Base-by-base conservation (phyloP, 495 filamentous ascomycete genomes). In the Aspergillus asperescens region DNA sequence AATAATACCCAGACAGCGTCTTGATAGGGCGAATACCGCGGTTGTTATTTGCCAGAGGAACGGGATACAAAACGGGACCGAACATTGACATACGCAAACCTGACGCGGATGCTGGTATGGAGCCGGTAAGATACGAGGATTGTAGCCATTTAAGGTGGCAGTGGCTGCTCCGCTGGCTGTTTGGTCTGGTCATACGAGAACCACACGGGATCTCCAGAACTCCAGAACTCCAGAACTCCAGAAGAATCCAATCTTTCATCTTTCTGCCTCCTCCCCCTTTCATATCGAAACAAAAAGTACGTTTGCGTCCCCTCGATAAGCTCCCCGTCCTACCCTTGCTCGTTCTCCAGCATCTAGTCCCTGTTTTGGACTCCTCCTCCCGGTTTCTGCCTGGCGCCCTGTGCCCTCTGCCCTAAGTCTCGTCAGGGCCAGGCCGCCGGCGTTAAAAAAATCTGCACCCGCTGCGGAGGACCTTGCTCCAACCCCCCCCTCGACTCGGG, bases 371-470 rank as follows among this genome's bases (percentile, higher is more conserved):
- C 28, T 28, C 23, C 45, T 48, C 25, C 35, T 39, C 12, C 45
- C 50, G 31, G 28, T 58, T 55, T 56, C 45, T 58, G 55, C 49
- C 52, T 57, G 47, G 41, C 27, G 42, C 42, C 46, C 35, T 48
- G 54, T 57, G 61, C 61, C 61, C 61, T 63, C 57, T 63, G 55
- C 61, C 61, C 61, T 63, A 63, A 63, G 38, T 45, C n/a, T 53
- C 56, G 42, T 31, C 32, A 34, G 38, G 46, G 42, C 47, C 39
- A 28, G 50, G 13, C 45, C 20, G 23, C 48, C 40, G 39, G 48
- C 50, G 43, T 51, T 59, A 62, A 63, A 58, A 63, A 58, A 60
- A 37, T 63, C 61, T 63, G 61, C 61, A 62, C 55, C 39, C 55
- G 54, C 44, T 24, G 24, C 31, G 34, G 46, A 49, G 46, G 34